phyloP scores from a whole-genome alignment of 768 basidiomycete species.

The Agaricus bisporus region DNA sequence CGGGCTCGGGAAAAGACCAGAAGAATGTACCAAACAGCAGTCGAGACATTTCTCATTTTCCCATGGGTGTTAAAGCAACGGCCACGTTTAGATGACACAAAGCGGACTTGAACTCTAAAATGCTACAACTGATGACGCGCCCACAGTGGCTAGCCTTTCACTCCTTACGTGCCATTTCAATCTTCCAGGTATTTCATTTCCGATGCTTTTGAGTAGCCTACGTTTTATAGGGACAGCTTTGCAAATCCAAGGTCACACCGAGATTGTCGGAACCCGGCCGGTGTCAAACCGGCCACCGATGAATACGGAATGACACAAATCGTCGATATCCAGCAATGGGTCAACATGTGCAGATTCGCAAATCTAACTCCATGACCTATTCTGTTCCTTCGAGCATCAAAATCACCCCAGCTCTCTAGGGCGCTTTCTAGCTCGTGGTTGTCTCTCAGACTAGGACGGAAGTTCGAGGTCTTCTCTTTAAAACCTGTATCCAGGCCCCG shows the following conservation, averaged over 20 bases:
- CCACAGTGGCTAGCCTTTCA: not conserved
- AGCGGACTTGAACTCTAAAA: conserved; percentile 4
- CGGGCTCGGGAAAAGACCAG: not conserved
- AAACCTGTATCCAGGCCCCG: conserved; percentile 9
- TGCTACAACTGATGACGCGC: conserved; percentile 6
- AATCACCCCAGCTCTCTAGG: conserved; percentile 15
- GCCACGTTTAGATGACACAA: conserved; percentile 1
- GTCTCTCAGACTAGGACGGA: conserved; percentile 13
- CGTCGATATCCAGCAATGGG: conserved; percentile 16
- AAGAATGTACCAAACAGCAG: not conserved
- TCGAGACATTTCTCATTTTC: conserved; percentile 5
- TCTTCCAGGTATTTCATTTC: not conserved
- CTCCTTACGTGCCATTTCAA: conserved; percentile 2
- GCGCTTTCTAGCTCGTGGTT: conserved; percentile 9
- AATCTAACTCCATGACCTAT: conserved; percentile 30
- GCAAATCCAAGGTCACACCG: conserved; percentile 14
- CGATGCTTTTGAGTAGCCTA: not conserved
- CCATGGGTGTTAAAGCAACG: conserved; percentile 7
- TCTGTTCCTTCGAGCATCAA: conserved; percentile 22
- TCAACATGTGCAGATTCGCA: conserved; percentile 30
- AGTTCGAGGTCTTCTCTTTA: conserved; percentile 6
- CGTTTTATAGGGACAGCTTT: not conserved
- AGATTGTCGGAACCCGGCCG: conserved; percentile 28
- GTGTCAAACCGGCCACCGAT: conserved; percentile 32
- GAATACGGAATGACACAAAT: conserved; percentile 30